These are phyloP conservation scores for Naganishia cerealis DNA, from an alignment of 1,284 basidiomycete genomes.

Conservation along the genomic window DNA sequence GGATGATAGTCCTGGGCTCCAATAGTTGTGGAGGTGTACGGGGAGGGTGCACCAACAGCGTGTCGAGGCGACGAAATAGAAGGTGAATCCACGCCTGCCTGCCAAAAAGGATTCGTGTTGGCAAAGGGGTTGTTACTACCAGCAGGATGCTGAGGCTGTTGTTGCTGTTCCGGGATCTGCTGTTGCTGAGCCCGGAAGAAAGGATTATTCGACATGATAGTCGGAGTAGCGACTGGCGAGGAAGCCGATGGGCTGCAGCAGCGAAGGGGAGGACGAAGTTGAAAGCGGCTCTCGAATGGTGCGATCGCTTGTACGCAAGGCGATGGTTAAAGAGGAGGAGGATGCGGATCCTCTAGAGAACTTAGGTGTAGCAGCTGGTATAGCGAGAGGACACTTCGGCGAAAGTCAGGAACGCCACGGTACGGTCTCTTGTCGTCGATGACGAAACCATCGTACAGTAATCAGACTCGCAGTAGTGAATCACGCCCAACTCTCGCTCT, in stretches of 20 bases:
- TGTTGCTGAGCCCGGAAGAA: conserved; percentile 17
- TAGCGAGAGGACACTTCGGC: no score
- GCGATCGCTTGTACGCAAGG: background rate
- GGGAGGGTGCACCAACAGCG: background rate
- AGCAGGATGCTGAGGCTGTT: background rate
- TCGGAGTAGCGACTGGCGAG: background rate
- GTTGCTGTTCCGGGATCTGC: conserved; percentile 3
- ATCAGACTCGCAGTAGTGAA: no score
- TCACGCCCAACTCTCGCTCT: background rate
- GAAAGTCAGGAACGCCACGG: background rate
- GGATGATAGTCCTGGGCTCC: conserved; percentile 7
- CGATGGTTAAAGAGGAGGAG: background rate
- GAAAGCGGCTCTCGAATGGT: background rate
- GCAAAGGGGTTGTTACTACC: conserved; percentile 25
- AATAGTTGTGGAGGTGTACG: background rate
- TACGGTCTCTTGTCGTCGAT: background rate
- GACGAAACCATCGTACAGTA: conserved; percentile 12
- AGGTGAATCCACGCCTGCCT: background rate
- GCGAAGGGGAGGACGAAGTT: background rate
- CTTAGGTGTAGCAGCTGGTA: no score
- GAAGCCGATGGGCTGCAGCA: background rate
- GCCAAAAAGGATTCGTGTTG: conserved; percentile 22
- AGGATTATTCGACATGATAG: conserved; percentile 24
- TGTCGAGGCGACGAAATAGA: background rate
- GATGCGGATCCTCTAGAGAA: no score